A percentile compares a stretch with the other conserved stretches of the same genome.
These are phyloP conservation scores for Hygrophoropsis aurantiaca DNA, from an alignment of 768 basidiomycete genomes.

Conservation along the genomic window DNA sequence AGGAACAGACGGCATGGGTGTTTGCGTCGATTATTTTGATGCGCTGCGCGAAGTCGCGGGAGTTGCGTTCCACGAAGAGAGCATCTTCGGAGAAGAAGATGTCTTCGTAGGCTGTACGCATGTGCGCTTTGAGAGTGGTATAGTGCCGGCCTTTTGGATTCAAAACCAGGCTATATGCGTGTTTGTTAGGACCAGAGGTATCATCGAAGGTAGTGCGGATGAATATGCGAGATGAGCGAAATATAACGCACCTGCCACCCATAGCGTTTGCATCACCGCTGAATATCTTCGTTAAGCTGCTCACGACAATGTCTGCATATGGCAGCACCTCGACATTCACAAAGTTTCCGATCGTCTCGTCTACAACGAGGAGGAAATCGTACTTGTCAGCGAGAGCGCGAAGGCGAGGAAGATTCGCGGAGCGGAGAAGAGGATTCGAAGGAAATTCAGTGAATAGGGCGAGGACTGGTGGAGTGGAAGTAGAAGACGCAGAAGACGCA, in stretches of 20 bases:
- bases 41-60: conserved; percentile 83
- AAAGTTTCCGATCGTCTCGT: conserved; percentile 95
- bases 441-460: conserved; percentile 94
- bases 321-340: conserved; percentile 89
- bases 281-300: conserved; percentile 92
- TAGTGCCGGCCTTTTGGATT: conserved; percentile 81
- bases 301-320: conserved; percentile 86
- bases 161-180: conserved; percentile 66
- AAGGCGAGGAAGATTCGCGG: conserved; percentile 73
- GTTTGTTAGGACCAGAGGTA: conserved; percentile 1
- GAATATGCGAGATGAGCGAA: background rate
- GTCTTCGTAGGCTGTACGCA: conserved; percentile 72
- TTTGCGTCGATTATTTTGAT: conserved; percentile 78
- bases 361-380: conserved; percentile 84
- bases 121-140: conserved; percentile 55
- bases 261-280: conserved; percentile 94
- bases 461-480: conserved; percentile 57
- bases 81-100: conserved; percentile 89
- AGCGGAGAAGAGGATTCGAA: conserved; percentile 91
- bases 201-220: background rate
- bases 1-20: conserved; percentile 78
- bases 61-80: conserved; percentile 97
- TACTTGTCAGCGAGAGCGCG: conserved; percentile 83
- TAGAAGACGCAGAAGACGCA: conserved; percentile 31
- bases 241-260: conserved; percentile 82